phyloP scores from a whole-genome alignment of 1,284 basidiomycete species.

The Fomitopsis pinicola region DNA sequence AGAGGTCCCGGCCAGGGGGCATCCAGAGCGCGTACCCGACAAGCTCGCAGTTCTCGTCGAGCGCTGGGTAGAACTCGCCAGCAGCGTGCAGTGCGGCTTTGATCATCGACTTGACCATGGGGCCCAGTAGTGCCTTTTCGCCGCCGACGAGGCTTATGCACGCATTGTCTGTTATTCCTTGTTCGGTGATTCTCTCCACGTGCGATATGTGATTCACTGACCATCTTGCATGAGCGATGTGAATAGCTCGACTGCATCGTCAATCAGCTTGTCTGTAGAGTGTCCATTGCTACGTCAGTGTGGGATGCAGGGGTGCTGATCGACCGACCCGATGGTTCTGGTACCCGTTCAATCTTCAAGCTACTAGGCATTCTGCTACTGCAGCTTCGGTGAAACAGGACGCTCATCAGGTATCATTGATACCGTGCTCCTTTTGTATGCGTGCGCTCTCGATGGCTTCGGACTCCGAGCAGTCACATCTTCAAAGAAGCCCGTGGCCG shows the following conservation, averaged over 20 bases:
- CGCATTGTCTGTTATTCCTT: conserved; percentile 3
- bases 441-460: too few relatives aligned
- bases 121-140: conserved; percentile 4
- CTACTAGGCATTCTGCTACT: too few relatives aligned
- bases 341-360: too few relatives aligned
- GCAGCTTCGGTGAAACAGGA: too few relatives aligned
- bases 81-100: conserved; percentile 12
- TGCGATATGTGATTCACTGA: background rate
- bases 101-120: conserved; percentile 15
- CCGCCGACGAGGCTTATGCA: conserved; percentile 12
- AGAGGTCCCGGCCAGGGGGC: conserved; percentile 15
- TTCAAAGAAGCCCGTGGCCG: too few relatives aligned
- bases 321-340: too few relatives aligned
- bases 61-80: conserved; percentile 20
- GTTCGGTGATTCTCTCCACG: background rate
- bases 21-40: conserved; percentile 17
- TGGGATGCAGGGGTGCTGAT: too few relatives aligned
- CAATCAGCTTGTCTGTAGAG: too few relatives aligned
- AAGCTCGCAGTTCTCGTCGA: conserved; percentile 11
- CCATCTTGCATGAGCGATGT: conserved; percentile 12
- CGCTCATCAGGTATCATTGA: too few relatives aligned
- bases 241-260: conserved; percentile 11
- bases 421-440: too few relatives aligned
- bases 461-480: too few relatives aligned
- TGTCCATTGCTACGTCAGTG: too few relatives aligned